phyloP scores from a whole-genome alignment of 805 yeast genomes.

The Wickerhamomyces bovis region DNA sequence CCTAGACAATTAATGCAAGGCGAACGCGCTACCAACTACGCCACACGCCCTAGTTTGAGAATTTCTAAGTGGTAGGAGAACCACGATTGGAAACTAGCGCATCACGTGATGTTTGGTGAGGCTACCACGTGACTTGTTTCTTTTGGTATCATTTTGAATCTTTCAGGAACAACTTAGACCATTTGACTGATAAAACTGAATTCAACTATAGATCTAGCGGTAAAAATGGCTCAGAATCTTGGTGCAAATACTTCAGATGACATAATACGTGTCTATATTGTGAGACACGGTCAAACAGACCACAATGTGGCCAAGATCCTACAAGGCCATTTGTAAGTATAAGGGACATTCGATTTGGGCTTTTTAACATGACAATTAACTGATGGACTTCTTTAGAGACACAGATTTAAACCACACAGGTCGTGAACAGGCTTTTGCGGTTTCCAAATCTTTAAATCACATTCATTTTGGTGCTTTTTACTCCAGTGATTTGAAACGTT shows the following conservation, averaged over 20 bases:
- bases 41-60: conserved; percentile 42
- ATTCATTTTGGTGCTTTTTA: conserved; percentile 29
- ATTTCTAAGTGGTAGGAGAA: background rate
- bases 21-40: conserved; percentile 60
- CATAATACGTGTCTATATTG: conserved; percentile 47
- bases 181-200: no score
- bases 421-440: conserved; percentile 46
- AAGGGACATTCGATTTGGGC: no score
- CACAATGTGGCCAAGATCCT: conserved; percentile 61
- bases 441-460: conserved; percentile 39
- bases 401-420: conserved; percentile 61
- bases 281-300: conserved; percentile 84
- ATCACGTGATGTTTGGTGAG: no score
- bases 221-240: background rate
- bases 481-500: conserved; percentile 43
- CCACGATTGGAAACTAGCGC: no score
- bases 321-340: conserved; percentile 58
- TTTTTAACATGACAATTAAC: no score
- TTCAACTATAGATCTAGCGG: no score
- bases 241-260: conserved; percentile 9
- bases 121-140: background rate
- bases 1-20: conserved; percentile 35
- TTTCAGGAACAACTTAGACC: no score
- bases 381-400: no score
- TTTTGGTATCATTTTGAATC: no score